Evolutionary conservation across 768 basidiomycete species (phyloP).

Genomic region (Daedaleopsis sinensis): DNA sequence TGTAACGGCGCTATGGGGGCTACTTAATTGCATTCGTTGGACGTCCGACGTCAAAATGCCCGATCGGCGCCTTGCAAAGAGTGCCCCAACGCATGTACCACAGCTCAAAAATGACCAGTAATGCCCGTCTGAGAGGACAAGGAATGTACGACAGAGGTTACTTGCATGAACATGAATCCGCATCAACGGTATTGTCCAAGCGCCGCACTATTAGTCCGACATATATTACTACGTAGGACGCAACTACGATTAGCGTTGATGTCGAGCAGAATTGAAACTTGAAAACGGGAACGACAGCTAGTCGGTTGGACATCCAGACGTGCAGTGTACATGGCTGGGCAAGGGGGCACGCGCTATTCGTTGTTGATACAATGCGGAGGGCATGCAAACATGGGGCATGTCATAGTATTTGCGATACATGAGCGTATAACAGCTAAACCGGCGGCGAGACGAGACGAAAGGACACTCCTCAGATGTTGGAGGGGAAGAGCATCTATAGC

Average conservation of each 20-base stretch:
- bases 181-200: too few relatives aligned
- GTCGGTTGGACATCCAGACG: too few relatives aligned
- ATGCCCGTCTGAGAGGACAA: too few relatives aligned
- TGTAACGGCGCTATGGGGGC: conserved; percentile 18
- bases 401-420: conserved; percentile 39
- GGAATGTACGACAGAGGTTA: too few relatives aligned
- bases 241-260: too few relatives aligned
- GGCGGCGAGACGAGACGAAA: conserved; percentile 27
- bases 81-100: not conserved
- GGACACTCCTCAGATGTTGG: conserved; percentile 62
- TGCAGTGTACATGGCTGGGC: too few relatives aligned
- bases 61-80: not conserved
- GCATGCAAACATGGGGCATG: conserved; percentile 37
- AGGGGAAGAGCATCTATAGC: conserved; percentile 88
- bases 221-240: too few relatives aligned
- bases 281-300: too few relatives aligned
- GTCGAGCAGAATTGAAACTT: too few relatives aligned
- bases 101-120: not conserved
- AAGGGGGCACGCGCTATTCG: not conserved
- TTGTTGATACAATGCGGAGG: conserved; percentile 17
- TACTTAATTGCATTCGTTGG: too few relatives aligned
- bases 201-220: too few relatives aligned
- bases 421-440: conserved; percentile 26
- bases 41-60: conserved; percentile 11
- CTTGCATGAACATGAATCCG: too few relatives aligned